Base-by-base conservation (phyloP, 352 stramenopile species). In the Lagenidium giganteum region DNA sequence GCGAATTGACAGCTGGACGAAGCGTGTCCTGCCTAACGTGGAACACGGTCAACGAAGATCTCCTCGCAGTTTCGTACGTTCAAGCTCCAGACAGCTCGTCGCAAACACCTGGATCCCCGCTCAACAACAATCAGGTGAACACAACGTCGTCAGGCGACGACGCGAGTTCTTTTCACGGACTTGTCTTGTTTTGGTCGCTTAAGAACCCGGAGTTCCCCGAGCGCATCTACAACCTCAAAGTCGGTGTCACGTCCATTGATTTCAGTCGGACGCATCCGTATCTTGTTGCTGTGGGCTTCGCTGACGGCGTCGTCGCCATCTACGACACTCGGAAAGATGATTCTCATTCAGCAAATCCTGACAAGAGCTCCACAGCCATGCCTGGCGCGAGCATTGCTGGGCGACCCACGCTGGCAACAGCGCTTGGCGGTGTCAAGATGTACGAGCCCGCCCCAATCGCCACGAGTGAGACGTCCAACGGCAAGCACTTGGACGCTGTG, bases 161-260 rank as follows among this genome's bases (percentile, higher is more conserved):
- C 12, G n/a, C n/a, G n/a, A n/a, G n/a, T n/a, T n/a, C n/a, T n/a
- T n/a, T n/a, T n/a, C n/a, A 73, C n/a, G 87, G 89, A 2, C 44
- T 94, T 12, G 81, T 97, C n/a, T 61, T 96, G 20, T 96, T 97
- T 53, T 97, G 90, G 91, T 96, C 84, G 22, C 61, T 97, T 16
- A 92, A 86, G 36, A 97, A 97, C 54, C 88, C 89, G 4, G 83
- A 93, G 45, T 95, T 82, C 42, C 91, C 91, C 0, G 87, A 97
- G 55, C 76, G 87, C n/a, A 78, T 96, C 7, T 88, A 95, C 43
- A 66, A 70, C 35, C 51, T 90, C 17, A 59, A 61, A 9, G 76
- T 79, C 14, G 74, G 85, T 16, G 86, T 93, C 25, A 96, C 83
- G 4, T 92, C 79, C 25, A 79, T 97, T 38, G 88, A 95, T 35